These are phyloP conservation scores for Leucaena leucocephala DNA, from an alignment of 306 rosid species.

Conservation along the genomic window DNA sequence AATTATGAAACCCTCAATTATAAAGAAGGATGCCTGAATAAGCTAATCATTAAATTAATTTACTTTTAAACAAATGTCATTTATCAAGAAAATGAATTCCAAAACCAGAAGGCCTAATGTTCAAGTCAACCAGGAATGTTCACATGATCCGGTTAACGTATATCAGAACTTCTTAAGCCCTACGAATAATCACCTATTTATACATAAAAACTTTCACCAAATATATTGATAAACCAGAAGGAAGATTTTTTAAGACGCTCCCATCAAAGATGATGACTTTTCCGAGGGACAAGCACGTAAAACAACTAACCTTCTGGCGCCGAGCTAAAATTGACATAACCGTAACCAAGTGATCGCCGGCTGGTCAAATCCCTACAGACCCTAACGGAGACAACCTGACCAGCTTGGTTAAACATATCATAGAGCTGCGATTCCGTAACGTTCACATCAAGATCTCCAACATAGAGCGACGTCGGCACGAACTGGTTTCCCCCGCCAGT, in stretches of 20 bases:
- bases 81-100: not conserved
- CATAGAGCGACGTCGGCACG: slow-evolving; percentile 88
- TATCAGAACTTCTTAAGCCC: not conserved
- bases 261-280: not conserved
- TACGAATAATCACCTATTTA: not conserved
- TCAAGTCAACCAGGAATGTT: not conserved
- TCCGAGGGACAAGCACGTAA: not conserved
- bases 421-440: slow-evolving; percentile 93
- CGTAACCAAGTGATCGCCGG: slow-evolving; percentile 94
- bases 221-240: slow-evolving; percentile 1
- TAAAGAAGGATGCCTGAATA: not conserved
- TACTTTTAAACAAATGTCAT: not conserved
- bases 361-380: slow-evolving; percentile 91
- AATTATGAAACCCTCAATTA: slow-evolving; percentile 5
- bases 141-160: not conserved
- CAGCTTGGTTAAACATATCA: slow-evolving; percentile 85
- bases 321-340: slow-evolving; percentile 83
- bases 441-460: slow-evolving; percentile 87
- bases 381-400: slow-evolving; percentile 95
- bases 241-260: not conserved
- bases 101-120: not conserved
- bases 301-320: slow-evolving; percentile 78
- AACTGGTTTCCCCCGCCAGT: slow-evolving; percentile 65
- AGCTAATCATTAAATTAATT: not conserved
- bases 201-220: not conserved